Percentiles rank a stretch among this genome's conserved stretches.
phyloP scores from a whole-genome alignment of 345 rosid species.

The Hibiscus tridactylites region DNA sequence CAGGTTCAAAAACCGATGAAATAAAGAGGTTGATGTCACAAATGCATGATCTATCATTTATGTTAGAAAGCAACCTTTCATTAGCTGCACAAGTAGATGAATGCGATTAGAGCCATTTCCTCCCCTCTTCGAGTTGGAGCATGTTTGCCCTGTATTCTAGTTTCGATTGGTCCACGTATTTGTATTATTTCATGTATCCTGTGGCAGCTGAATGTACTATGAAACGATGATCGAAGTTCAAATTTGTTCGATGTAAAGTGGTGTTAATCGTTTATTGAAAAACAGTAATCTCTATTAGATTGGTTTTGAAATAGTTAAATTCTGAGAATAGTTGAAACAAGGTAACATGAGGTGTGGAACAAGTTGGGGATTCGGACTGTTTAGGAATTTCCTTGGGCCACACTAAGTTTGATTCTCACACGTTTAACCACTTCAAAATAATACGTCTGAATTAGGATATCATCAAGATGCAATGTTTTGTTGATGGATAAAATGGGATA shows the following conservation, averaged over 20 bases:
- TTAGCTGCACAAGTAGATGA: conserved; percentile 28
- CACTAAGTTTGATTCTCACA: too few species aligned
- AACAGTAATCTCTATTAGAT: too few species aligned
- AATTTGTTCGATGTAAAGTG: background rate
- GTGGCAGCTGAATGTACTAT: background rate
- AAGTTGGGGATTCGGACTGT: too few species aligned
- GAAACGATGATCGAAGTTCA: background rate
- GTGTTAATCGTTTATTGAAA: background rate
- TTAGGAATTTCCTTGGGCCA: too few species aligned
- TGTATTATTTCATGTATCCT: background rate
- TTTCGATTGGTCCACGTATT: background rate
- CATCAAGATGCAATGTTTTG: too few species aligned
- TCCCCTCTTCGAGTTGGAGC: background rate
- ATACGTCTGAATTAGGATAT: too few species aligned
- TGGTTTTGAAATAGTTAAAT: too few species aligned
- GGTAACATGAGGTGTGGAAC: too few species aligned
- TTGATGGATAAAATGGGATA: too few species aligned
- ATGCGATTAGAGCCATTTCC: background rate
- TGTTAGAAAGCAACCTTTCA: conserved; percentile 59
- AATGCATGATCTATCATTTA: conserved; percentile 90
- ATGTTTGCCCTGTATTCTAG: background rate
- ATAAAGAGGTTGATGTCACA: conserved; percentile 52
- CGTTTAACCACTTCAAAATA: too few species aligned
- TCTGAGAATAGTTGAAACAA: too few species aligned
- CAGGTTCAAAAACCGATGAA: conserved; percentile 5